Evolutionary conservation across 2,329 filamentous ascomycete species (phyloP), one percentile per base, ranked within the genome.

Genomic region (Epichloe festucae): DNA sequence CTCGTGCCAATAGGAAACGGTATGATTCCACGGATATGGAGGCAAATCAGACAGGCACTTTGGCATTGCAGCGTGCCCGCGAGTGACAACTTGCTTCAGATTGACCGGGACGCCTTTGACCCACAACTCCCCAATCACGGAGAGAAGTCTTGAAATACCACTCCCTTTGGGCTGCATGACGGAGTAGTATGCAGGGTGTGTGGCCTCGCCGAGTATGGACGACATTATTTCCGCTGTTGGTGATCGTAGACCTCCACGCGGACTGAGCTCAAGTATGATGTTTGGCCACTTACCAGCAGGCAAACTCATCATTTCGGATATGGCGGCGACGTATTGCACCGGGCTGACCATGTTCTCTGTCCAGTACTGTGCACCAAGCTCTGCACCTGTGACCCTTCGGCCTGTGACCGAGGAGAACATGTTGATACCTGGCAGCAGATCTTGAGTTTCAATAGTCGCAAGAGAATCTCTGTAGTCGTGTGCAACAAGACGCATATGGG

Each of bases 1-100:
- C 53, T 80, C 76, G 53, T 75, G 70, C 76, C 77, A 79, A 58
- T 78, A 77, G 1, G 60, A 63, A 27, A 69, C 74, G 27, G 65
- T 61, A 53, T 79, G 76, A 34, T 79, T 76, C 76, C 77, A 80
- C 2, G 73, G 69, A 53, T 79, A 79, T 1, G 69, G 65, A 2
- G 77, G 77, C 35, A 80, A 59, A 52, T 73, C 69, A 1, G 65
- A 57, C 3, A 79, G 62, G 19, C 69, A 69, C 50, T 63, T 64
- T n/a, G 59, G 58, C 3, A 39, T 50, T 7, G 54, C 51, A 11
- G 48, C 41, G 6, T 53, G 42, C 1, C 54, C 53, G 36, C 57
- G 59, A 27, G 54, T 57, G 19, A 65, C 56, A 19, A 67, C 56
- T 14, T 57, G 59, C 4, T 63, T 55, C 56, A 73, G 62, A 19